These are phyloP conservation scores for Vairimorpha apis DNA, from an alignment of 371 early-diverging fungal species.

Conservation along the genomic window DNA sequence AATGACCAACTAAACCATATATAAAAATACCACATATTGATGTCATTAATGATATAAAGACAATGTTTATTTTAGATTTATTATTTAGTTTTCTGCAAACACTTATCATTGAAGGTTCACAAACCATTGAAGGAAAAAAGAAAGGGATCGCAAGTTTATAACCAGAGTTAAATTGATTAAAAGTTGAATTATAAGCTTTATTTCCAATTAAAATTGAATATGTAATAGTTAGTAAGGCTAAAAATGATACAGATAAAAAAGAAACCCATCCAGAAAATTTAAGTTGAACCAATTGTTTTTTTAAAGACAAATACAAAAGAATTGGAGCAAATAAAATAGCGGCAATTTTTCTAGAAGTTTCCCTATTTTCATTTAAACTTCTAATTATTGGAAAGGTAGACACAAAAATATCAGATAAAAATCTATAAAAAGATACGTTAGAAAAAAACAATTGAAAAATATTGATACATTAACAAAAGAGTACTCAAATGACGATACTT, in stretches of 20 bases:
- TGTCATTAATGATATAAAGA: constrained; percentile 29
- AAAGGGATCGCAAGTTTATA: constrained; percentile 22
- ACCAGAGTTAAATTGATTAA: neutral
- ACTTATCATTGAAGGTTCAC: constrained; percentile 58
- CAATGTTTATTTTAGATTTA: constrained; percentile 35
- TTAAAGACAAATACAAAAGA: constrained; percentile 26
- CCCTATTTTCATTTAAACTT: neutral
- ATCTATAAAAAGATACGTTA: constrained; percentile 34
- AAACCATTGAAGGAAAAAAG: constrained; percentile 56
- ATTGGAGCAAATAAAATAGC: constrained; percentile 3
- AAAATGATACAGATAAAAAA: constrained; percentile 19
- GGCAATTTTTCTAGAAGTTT: constrained; percentile 11
- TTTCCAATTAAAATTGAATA: constrained; percentile 17
- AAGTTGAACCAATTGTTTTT: constrained; percentile 20
- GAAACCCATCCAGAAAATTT: constrained; percentile 9
- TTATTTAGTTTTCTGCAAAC: constrained; percentile 45
- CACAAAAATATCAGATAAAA: constrained; percentile 23
- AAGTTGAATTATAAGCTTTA: neutral
- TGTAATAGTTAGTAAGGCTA: constrained; percentile 28
- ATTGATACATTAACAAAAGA: constrained; percentile 15
- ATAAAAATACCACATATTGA: constrained; percentile 38
- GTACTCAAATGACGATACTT: neutral
- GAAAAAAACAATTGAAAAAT: constrained; percentile 38
- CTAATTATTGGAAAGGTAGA: neutral
- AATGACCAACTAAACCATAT: constrained; percentile 46